Evolutionary conservation across 805 yeast species (phyloP), one percentile per base, ranked within the genome.

Genomic region (Hanseniaspora guilliermondii): DNA sequence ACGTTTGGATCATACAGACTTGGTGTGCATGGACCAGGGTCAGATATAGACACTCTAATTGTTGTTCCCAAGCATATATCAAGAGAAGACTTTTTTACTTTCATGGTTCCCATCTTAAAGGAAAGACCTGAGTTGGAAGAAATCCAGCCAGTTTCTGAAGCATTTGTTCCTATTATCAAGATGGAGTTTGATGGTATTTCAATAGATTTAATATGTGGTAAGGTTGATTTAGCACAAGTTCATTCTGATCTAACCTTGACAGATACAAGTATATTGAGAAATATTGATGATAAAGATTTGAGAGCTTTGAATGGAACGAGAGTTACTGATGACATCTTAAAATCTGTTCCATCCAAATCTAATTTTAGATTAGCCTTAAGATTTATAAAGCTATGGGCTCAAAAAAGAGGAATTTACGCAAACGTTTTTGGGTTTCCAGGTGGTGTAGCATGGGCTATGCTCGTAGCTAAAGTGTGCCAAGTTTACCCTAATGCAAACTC

Each of bases 371-470:
- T 88, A 61, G 96, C 97, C 1, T 72, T 93, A 56, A 74, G 98
- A 59, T 89, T 95, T 16, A 85, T 93, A 59, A 93, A 93, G 68
- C 74, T 93, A 63, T 93, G 98, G 98, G 98, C 98, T 0, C 91
- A 88, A 65, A 79, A 88, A 62, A 76, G 97, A 49, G 97, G 96
- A 0, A 79, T 93, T 16, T 93, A 93, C 69, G 97, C 87, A 6
- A 93, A 93, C 64, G 84, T 93, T 45, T 87, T 84, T 76, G 98
- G 98, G 0, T 93, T 91, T 69, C 98, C 97, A 0, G 98, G 98
- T 63, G 98, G 98, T 68, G 98, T 93, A 48, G 98, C 98, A 1
- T 93, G 98, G 98, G 98, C 98, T 0, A 93, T 93, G 97, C 68
- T 93, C 40, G 97, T 89, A n/a, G 98, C 97, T 1, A 76, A 98